phyloP scores from a whole-genome alignment of 257 asterid genomes.

The Rhazya stricta region DNA sequence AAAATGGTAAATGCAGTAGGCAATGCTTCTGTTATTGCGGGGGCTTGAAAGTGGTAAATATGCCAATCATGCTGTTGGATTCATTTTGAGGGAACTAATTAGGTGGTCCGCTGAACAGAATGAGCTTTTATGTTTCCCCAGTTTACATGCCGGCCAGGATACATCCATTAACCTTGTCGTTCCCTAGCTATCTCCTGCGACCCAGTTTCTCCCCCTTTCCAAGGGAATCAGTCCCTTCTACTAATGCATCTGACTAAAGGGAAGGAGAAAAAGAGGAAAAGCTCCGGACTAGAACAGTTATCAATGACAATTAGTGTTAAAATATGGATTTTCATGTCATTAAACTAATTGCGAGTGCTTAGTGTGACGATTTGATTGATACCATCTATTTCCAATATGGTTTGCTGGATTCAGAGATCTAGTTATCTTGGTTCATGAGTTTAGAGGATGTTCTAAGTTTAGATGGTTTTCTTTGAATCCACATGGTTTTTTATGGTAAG shows the following conservation, averaged over 20 bases:
- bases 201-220: background rate
- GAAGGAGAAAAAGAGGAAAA: background rate
- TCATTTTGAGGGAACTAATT: background rate
- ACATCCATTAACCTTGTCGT: background rate
- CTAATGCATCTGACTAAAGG: background rate
- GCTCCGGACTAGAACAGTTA: background rate
- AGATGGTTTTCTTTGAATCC: background rate
- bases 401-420: background rate
- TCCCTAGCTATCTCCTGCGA: background rate
- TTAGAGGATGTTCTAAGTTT: background rate
- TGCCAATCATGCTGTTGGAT: background rate
- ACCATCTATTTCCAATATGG: background rate
- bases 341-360: background rate
- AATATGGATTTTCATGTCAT: background rate
- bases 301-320: background rate
- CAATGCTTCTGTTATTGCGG: background rate
- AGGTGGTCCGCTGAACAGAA: background rate
- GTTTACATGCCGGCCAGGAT: background rate
- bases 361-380: background rate
- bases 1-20: background rate
- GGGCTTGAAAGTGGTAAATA: background rate
- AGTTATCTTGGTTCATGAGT: background rate
- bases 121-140: background rate
- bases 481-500: background rate
- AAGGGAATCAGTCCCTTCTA: background rate